These are phyloP conservation scores for Termitomyces sp. DNA, from an alignment of 768 basidiomycete genomes.

Conservation along the genomic window DNA sequence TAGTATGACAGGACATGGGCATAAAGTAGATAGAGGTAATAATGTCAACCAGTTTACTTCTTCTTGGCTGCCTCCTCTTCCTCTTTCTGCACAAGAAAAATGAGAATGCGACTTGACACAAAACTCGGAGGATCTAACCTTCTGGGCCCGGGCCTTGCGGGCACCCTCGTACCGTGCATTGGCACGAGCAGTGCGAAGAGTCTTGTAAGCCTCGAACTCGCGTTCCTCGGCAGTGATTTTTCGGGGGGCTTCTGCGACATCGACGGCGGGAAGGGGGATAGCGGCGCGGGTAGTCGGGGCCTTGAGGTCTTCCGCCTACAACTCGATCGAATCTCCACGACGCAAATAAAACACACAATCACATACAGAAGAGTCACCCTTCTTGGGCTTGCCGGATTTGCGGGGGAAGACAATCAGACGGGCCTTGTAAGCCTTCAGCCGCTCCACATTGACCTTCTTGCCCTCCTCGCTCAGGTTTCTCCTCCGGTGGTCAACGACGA, in stretches of 20 bases:
- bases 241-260: slow-evolving; percentile 78
- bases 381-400: slow-evolving; percentile 92
- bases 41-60: slow-evolving; percentile 49
- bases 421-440: slow-evolving; percentile 89
- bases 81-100: slow-evolving; percentile 55
- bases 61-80: slow-evolving; percentile 92
- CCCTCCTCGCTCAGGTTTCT: slow-evolving; percentile 96
- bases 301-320: slow-evolving; percentile 76
- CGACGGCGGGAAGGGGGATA: slow-evolving; percentile 62
- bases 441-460: slow-evolving; percentile 90
- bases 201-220: slow-evolving; percentile 80
- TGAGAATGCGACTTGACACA: slow-evolving; percentile 9
- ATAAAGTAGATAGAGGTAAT: slow-evolving; percentile 21
- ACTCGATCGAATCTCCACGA: background rate
- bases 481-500: slow-evolving; percentile 96
- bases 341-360: background rate
- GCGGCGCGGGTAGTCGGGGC: slow-evolving; percentile 66
- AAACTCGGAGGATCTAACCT: slow-evolving; percentile 44
- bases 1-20: slow-evolving; percentile 19
- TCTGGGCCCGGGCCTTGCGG: slow-evolving; percentile 80
- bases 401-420: slow-evolving; percentile 96
- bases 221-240: slow-evolving; percentile 90
- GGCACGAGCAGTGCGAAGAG: slow-evolving; percentile 82
- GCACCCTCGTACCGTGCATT: slow-evolving; percentile 79
- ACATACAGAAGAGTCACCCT: slow-evolving; percentile 87